These are phyloP conservation scores for Hansenula sp. DNA, from an alignment of 1,139 yeast species.

Conservation along the genomic window DNA sequence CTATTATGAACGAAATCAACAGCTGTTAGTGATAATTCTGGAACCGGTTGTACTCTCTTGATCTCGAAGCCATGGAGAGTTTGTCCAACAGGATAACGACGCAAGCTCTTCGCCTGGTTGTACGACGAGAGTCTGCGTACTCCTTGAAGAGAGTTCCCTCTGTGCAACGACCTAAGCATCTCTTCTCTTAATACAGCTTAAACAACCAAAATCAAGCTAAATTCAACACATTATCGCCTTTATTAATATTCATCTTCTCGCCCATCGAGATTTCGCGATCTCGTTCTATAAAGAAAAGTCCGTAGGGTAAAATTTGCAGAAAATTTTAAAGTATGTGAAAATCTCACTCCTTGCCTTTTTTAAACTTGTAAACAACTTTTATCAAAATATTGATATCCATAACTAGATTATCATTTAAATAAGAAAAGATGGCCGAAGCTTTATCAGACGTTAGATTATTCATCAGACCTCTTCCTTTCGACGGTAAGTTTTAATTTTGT, in stretches of 20 bases:
- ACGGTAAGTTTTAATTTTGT: conserved; percentile 18
- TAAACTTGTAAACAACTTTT: too few relatives aligned
- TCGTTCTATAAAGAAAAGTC: not conserved
- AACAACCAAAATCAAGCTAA: too few relatives aligned
- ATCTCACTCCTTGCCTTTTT: too few relatives aligned
- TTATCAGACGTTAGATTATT: conserved; percentile 46
- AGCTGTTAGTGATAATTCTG: conserved; percentile 80
- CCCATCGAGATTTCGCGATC: not conserved
- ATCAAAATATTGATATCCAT: too few relatives aligned
- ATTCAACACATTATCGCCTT: too few relatives aligned
- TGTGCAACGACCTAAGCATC: conserved; percentile 1
- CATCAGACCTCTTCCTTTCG: conserved; percentile 50
- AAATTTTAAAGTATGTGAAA: not conserved
- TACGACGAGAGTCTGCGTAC: conserved; percentile 19
- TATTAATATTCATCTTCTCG: too few relatives aligned
- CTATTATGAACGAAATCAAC: conserved; percentile 60
- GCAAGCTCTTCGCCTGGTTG: conserved; percentile 24
- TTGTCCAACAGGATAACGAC: conserved; percentile 61
- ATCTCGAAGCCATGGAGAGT: conserved; percentile 62
- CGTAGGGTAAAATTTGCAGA: not conserved
- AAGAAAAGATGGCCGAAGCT: conserved; percentile 18
- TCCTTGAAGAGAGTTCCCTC: not conserved
- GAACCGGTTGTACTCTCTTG: conserved; percentile 60
- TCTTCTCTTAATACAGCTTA: too few relatives aligned
- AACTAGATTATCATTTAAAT: too few relatives aligned